Conservation (phyloP, 306 rosid genomes). For the Abrus precatorius region DNA sequence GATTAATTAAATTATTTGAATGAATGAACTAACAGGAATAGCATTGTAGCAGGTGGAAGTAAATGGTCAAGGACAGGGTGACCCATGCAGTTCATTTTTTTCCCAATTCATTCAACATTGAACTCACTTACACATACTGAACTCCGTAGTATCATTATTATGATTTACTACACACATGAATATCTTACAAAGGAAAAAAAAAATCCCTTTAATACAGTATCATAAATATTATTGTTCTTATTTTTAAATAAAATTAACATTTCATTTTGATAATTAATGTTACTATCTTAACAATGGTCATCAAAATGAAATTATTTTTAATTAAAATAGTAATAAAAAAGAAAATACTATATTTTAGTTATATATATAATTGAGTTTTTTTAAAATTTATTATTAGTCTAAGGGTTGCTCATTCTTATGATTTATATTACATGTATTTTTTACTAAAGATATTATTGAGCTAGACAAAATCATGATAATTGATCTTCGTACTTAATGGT, state of each 20-base stretch:
- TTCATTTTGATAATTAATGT: background rate
- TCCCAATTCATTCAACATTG: background rate
- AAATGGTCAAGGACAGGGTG: conserved; percentile 37
- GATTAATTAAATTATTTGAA: conserved; percentile 31
- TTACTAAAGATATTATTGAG: too few species aligned
- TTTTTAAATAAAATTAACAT: background rate
- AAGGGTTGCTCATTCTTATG: too few species aligned
- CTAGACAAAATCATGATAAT: too few species aligned
- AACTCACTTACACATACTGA: conserved; percentile 7
- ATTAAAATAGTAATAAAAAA: too few species aligned
- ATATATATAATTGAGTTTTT: too few species aligned
- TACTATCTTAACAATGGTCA: background rate
- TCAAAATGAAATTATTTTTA: too few species aligned
- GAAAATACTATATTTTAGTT: too few species aligned
- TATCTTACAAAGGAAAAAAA: background rate
- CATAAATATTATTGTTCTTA: background rate
- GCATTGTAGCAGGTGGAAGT: conserved; percentile 28
- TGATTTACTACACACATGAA: conserved; percentile 13
- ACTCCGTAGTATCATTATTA: conserved; percentile 3
- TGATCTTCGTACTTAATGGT: too few species aligned
- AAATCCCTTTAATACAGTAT: background rate
- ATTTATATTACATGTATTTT: too few species aligned
- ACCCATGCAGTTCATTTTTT: conserved; percentile 12
- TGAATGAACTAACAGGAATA: conserved; percentile 31
- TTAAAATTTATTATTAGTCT: too few species aligned